These are phyloP conservation scores for Polytrichum commune DNA, from an alignment of 225 moss, liverwort and hornwort species.

Conservation along the genomic window DNA sequence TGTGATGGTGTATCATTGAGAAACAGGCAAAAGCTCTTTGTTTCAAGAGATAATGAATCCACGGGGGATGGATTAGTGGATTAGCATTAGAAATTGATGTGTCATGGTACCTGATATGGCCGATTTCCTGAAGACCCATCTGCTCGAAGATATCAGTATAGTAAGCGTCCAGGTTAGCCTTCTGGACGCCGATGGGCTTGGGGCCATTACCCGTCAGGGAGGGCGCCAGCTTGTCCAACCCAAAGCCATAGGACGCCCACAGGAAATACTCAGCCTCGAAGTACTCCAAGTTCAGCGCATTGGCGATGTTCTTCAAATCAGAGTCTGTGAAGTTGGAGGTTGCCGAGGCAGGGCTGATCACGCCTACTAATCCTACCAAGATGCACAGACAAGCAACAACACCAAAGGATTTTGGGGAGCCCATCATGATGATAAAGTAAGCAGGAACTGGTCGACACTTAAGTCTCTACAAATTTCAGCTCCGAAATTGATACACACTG, in stretches of 20 bases:
- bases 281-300: conserved; percentile 78
- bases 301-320: conserved; percentile 18
- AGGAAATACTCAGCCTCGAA: conserved; percentile 72
- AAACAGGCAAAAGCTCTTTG: too few relatives aligned
- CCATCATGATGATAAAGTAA: not conserved
- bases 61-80: too few relatives aligned
- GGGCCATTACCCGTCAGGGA: conserved; percentile 56
- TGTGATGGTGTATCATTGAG: too few relatives aligned
- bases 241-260: conserved; percentile 43
- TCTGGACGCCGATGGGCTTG: conserved; percentile 51
- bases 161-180: conserved; percentile 45
- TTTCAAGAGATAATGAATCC: too few relatives aligned
- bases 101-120: conserved; percentile 49
- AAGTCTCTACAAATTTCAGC: not conserved
- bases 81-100: too few relatives aligned
- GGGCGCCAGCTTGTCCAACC: conserved; percentile 44
- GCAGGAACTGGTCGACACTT: not conserved
- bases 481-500: not conserved
- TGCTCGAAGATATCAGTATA: conserved; percentile 36
- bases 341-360: not conserved
- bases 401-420: not conserved
- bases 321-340: not conserved
- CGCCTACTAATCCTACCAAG: not conserved
- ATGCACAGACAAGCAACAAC: conserved; percentile 3
- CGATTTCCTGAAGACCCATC: conserved; percentile 73